Evolutionary conservation across 495 filamentous ascomycete species (phyloP).

Genomic region (Hamigera avellanea): DNA sequence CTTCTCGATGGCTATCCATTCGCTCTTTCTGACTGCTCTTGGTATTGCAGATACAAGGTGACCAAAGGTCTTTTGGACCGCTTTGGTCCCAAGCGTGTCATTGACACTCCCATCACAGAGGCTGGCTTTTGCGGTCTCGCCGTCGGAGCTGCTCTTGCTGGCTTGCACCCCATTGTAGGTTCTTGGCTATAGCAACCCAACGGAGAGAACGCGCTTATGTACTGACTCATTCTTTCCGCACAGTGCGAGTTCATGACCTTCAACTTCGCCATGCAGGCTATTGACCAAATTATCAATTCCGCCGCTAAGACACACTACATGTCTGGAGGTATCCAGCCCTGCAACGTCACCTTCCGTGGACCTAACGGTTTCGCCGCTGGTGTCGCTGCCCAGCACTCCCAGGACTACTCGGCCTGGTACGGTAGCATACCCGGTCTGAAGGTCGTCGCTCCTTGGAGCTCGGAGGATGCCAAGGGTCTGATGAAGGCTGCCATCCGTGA

Average conservation of each 20-base stretch:
- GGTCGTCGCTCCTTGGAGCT: constrained; percentile 89
- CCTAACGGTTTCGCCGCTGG: constrained; percentile 96
- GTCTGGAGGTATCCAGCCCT: constrained; percentile 98
- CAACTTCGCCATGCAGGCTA: constrained; percentile 99
- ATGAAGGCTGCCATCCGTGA: constrained; percentile 96
- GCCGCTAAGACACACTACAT: constrained; percentile 99
- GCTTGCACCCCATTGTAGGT: constrained; percentile 85
- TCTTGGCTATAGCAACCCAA: neutral
- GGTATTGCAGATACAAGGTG: constrained; percentile 77
- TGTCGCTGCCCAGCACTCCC: constrained; percentile 95
- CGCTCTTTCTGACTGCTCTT: constrained; percentile 5
- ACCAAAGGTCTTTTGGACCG: constrained; percentile 93
- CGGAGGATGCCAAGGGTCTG: constrained; percentile 96
- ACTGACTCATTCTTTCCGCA: constrained; percentile 4
- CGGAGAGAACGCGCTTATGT: too few relatives aligned
- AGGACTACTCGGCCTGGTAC: constrained; percentile 98
- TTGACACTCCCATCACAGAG: constrained; percentile 97
- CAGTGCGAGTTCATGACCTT: constrained; percentile 99
- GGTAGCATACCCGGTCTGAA: constrained; percentile 95
- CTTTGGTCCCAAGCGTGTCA: constrained; percentile 94
- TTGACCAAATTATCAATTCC: constrained; percentile 99
- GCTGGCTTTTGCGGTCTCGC: constrained; percentile 88
- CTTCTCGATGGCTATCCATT: neutral
- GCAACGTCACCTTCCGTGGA: constrained; percentile 98
- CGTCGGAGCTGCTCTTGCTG: constrained; percentile 87